phyloP scores from a whole-genome alignment of 352 stramenopile genomes.

The Pythium dissotocum region DNA sequence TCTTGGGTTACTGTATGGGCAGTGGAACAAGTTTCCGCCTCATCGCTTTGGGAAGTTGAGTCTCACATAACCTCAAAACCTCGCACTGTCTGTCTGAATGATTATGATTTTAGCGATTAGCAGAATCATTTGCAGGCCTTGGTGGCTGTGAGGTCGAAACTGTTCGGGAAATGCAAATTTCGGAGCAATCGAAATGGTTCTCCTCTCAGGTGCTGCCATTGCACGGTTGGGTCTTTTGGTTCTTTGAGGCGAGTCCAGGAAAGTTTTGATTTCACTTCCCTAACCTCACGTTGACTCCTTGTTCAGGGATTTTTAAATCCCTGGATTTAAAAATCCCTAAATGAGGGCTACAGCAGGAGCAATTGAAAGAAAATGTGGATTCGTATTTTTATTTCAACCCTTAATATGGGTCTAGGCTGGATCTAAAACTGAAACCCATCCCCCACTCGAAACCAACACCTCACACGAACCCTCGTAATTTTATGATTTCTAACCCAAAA shows the following conservation, averaged over 20 bases:
- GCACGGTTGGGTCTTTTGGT: background rate
- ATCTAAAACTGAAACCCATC: background rate
- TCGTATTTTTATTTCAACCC: background rate
- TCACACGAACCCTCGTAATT: background rate
- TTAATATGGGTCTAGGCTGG: background rate
- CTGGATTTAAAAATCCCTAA: background rate
- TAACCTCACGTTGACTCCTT: background rate
- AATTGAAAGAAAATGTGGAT: background rate
- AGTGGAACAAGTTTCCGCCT: too few species aligned
- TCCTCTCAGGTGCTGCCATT: too few species aligned
- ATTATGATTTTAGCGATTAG: background rate
- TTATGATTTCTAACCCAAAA: background rate
- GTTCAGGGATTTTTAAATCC: background rate
- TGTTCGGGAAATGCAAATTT: background rate
- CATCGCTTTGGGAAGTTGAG: too few species aligned
- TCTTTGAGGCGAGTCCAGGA: background rate
- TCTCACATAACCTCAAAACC: background rate
- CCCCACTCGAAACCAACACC: background rate
- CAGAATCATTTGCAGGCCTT: background rate
- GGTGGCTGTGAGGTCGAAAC: background rate
- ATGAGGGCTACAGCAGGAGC: background rate
- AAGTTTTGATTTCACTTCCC: background rate
- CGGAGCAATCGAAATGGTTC: background rate
- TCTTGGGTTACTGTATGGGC: too few species aligned
- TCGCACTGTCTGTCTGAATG: background rate